These are phyloP conservation scores for Macadamia tetraphylla DNA, from an alignment of 164 flowering plant genomes.

Conservation along the genomic window DNA sequence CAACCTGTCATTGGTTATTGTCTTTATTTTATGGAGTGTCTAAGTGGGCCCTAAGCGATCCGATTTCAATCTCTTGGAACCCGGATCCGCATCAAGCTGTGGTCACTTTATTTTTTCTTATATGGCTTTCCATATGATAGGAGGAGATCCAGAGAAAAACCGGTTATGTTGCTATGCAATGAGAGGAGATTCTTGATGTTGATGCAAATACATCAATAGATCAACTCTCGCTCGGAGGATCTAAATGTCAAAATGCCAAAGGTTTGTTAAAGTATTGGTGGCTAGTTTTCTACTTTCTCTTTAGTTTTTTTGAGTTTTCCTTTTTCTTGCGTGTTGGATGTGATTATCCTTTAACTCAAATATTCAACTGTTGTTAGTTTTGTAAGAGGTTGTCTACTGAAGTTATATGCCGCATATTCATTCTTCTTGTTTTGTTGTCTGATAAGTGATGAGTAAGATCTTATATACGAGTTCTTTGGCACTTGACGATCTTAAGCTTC, in stretches of 20 bases:
- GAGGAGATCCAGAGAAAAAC: constrained; percentile 98
- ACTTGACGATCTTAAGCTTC: no score
- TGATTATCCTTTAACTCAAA: not conserved
- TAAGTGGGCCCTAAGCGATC: no score
- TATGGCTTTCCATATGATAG: constrained; percentile 27
- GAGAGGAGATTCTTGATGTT: constrained; percentile 90
- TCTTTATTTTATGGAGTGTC: no score
- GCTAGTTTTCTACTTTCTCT: no score
- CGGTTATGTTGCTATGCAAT: constrained; percentile 91
- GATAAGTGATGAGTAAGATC: no score
- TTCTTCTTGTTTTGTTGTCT: no score
- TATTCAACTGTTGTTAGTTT: not conserved
- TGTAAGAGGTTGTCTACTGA: not conserved
- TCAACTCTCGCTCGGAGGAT: constrained; percentile 93
- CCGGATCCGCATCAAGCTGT: no score
- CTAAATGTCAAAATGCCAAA: constrained; percentile 20
- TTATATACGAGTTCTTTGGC: no score
- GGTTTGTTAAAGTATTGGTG: constrained; percentile 24
- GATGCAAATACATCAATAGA: constrained; percentile 99
- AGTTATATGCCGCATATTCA: not conserved
- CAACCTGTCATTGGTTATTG: no score
- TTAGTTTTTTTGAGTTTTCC: not conserved
- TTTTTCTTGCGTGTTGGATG: not conserved
- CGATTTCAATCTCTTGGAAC: no score
- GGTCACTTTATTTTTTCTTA: not conserved